phyloP scores from a whole-genome alignment of 2,329 filamentous ascomycete species.

The Aaosphaeria arxii region DNA sequence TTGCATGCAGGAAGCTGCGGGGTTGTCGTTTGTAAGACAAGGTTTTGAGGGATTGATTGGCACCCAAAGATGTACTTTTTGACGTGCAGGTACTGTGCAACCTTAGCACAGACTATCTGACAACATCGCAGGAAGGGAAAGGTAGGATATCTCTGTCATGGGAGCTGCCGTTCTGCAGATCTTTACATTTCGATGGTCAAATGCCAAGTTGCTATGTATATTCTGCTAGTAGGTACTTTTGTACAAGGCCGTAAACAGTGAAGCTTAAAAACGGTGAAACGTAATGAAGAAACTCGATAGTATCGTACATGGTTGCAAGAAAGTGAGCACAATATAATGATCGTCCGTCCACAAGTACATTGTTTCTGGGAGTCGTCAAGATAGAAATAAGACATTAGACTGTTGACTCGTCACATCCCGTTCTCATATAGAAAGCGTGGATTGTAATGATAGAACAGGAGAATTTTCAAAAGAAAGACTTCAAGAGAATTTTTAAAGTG shows the following conservation, averaged over 20 bases:
- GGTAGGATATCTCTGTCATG: too few species aligned
- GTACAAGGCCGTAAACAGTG: conserved; percentile 34
- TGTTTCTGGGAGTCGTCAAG: conserved; percentile 28
- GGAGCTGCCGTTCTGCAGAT: neutral
- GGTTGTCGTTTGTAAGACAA: conserved; percentile 9
- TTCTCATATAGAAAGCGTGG: conserved; percentile 25
- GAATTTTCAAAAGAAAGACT: conserved; percentile 7
- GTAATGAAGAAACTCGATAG: conserved; percentile 14
- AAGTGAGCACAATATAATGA: conserved; percentile 6
- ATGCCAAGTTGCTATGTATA: conserved; percentile 19
- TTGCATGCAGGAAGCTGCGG: conserved; percentile 23
- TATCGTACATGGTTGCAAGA: conserved; percentile 32
- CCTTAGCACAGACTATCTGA: conserved; percentile 11
- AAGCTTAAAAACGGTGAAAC: conserved; percentile 13
- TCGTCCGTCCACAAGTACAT: conserved; percentile 12
- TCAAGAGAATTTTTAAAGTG: conserved; percentile 16
- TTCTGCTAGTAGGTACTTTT: conserved; percentile 35
- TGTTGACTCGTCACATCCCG: conserved; percentile 29
- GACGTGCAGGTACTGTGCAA: conserved; percentile 22
- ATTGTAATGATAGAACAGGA: conserved; percentile 20
- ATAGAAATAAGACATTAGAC: conserved; percentile 37
- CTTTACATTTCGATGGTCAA: neutral
- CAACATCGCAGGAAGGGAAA: neutral
- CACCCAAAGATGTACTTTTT: neutral
- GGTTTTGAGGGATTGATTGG: conserved; percentile 20